Conservation (phyloP, 345 rosid species). For the Boechera stricta region DNA sequence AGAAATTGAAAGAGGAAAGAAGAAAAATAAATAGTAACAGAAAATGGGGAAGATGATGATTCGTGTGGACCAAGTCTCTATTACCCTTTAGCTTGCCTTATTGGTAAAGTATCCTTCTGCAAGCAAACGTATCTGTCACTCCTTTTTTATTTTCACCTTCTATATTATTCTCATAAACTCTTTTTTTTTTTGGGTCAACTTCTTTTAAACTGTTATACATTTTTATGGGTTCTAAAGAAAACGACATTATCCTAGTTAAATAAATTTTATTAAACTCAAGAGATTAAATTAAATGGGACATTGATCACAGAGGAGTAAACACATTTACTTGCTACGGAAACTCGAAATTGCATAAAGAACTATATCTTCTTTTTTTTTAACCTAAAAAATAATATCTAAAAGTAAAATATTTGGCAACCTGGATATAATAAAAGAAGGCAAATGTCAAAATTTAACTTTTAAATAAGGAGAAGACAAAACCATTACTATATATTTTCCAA, state of each 20-base stretch:
- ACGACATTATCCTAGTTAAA: background rate
- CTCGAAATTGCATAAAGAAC: background rate
- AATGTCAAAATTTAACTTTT: background rate
- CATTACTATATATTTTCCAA: conserved; percentile 2
- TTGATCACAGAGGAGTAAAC: background rate
- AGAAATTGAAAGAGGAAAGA: conserved; percentile 5
- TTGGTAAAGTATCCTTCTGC: conserved; percentile 46
- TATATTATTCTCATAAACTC: background rate
- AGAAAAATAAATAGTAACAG: conserved; percentile 10
- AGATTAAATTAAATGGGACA: background rate
- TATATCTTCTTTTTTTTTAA: background rate
- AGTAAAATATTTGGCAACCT: background rate
- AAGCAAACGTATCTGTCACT: conserved; percentile 48
- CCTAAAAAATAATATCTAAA: background rate
- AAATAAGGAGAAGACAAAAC: background rate
- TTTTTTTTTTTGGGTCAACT: background rate
- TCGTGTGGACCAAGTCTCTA: conserved; percentile 50
- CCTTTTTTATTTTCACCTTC: conserved; percentile 30
- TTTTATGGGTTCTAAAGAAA: background rate
- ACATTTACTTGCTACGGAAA: background rate
- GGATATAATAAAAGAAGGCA: background rate
- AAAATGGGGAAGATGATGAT: conserved; percentile 40
- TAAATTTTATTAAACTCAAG: background rate
- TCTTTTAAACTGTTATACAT: conserved; percentile 6
- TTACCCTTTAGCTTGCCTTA: conserved; percentile 48